Percentiles rank a stretch among this genome's conserved stretches.
phyloP scores from a whole-genome alignment of 140 eudicot genomes.

The Bidens hawaiensis region DNA sequence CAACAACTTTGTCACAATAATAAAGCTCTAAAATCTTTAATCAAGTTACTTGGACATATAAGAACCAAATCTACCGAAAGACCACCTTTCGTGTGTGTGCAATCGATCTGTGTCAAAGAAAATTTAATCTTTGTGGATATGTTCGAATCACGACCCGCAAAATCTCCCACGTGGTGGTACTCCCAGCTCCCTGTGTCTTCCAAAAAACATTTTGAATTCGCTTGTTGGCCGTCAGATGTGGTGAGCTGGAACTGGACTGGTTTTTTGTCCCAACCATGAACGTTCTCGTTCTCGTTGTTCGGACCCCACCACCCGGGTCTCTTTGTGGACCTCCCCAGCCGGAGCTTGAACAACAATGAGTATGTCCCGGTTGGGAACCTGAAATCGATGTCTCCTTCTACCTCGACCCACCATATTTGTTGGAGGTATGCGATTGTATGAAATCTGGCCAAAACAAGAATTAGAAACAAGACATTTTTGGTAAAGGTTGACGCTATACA shows the following conservation, averaged over 20 bases:
- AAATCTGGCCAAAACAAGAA: slow-evolving; percentile 39
- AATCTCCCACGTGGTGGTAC: slow-evolving; percentile 74
- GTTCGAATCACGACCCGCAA: slow-evolving; percentile 46
- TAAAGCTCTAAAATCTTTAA: slow-evolving; percentile 2
- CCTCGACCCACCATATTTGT: slow-evolving; percentile 98
- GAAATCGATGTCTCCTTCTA: slow-evolving; percentile 69
- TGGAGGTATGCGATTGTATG: slow-evolving; percentile 75
- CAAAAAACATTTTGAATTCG: slow-evolving; percentile 38
- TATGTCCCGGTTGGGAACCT: slow-evolving; percentile 66
- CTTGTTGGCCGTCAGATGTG: slow-evolving; percentile 60
- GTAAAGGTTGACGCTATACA: too few species aligned
- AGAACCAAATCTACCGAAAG: too few species aligned
- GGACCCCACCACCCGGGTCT: slow-evolving; percentile 47
- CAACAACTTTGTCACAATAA: neutral
- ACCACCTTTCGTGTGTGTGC: too few species aligned
- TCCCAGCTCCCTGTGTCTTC: slow-evolving; percentile 65
- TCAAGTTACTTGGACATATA: too few species aligned
- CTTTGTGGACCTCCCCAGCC: slow-evolving; percentile 54
- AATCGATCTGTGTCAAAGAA: slow-evolving; percentile 69
- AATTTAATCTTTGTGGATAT: slow-evolving; percentile 47
- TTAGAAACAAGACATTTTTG: too few species aligned
- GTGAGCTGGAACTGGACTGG: slow-evolving; percentile 68
- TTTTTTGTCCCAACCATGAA: slow-evolving; percentile 87
- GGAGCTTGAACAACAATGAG: slow-evolving; percentile 63
- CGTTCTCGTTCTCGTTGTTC: slow-evolving; percentile 38